Evolutionary conservation across 768 basidiomycete genomes (phyloP).

Genomic region (Kwoniella dendrophila): DNA sequence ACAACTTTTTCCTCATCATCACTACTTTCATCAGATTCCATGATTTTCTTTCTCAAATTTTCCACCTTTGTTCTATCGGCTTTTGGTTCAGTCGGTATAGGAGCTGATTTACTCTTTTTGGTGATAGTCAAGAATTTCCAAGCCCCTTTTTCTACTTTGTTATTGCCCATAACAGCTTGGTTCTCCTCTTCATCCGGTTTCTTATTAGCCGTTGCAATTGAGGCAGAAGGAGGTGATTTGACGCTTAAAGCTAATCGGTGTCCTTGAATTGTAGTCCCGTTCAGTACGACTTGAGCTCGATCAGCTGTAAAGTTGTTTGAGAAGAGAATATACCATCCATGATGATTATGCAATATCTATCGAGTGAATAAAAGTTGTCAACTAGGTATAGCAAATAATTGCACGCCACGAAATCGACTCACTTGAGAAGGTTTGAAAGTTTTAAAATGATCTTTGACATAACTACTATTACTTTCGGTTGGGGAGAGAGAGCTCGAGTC

Average conservation of each 20-base stretch:
- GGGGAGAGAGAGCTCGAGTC: slow-evolving; percentile 30
- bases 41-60: slow-evolving; percentile 8
- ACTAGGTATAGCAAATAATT: slow-evolving; percentile 3
- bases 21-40: slow-evolving; percentile 18
- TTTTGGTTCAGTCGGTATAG: slow-evolving; percentile 5
- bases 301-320: slow-evolving; percentile 65
- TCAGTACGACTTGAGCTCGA: slow-evolving; percentile 69
- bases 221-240: slow-evolving; percentile 53
- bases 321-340: slow-evolving; percentile 83
- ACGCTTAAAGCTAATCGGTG: slow-evolving; percentile 40
- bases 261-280: slow-evolving; percentile 43
- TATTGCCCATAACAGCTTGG: slow-evolving; percentile 1
- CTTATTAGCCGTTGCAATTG: no score
- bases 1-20: slow-evolving; percentile 9
- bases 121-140: slow-evolving; percentile 46
- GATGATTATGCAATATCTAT: slow-evolving; percentile 71
- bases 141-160: slow-evolving; percentile 18
- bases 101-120: slow-evolving; percentile 38
- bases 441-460: slow-evolving; percentile 69
- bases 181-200: slow-evolving; percentile 6
- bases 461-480: slow-evolving; percentile 60
- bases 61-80: slow-evolving; percentile 1
- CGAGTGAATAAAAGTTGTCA: slow-evolving; percentile 12
- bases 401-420: slow-evolving; percentile 50
- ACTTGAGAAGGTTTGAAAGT: slow-evolving; percentile 75